Evolutionary conservation across 805 yeast species (phyloP).

Genomic region (Allodekkera sacchari): DNA sequence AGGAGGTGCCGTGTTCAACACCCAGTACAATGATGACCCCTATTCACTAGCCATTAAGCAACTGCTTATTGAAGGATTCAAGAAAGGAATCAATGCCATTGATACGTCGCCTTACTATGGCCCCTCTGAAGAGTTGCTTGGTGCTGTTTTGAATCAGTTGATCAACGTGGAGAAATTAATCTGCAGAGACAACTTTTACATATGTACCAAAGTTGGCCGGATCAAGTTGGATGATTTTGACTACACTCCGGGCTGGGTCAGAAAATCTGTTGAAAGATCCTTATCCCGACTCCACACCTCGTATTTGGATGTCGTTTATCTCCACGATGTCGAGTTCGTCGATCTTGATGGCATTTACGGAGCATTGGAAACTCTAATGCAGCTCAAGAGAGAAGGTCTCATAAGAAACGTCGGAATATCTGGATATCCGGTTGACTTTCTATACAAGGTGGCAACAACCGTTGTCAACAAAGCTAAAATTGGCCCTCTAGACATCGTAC

Average conservation of each 20-base stretch:
- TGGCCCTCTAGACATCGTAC: constrained; percentile 63
- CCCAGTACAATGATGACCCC: constrained; percentile 71
- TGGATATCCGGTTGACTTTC: constrained; percentile 76
- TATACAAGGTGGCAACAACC: constrained; percentile 42
- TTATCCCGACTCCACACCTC: constrained; percentile 53
- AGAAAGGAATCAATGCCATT: constrained; percentile 62
- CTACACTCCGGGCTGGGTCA: constrained; percentile 54
- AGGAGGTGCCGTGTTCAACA: constrained; percentile 87
- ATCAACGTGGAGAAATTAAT: constrained; percentile 27
- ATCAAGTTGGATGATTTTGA: constrained; percentile 62
- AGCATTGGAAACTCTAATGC: constrained; percentile 55
- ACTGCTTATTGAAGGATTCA: constrained; percentile 53
- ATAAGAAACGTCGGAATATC: constrained; percentile 67
- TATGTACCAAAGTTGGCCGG: constrained; percentile 86
- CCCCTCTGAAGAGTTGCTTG: constrained; percentile 69
- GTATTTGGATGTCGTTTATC: constrained; percentile 73
- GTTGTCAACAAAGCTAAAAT: constrained; percentile 32
- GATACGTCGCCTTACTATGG: constrained; percentile 96
- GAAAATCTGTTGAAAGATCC: constrained; percentile 58
- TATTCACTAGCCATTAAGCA: constrained; percentile 45
- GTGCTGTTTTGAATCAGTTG: constrained; percentile 45
- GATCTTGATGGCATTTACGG: constrained; percentile 41
- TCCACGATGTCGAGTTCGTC: constrained; percentile 87
- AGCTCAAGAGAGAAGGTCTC: constrained; percentile 54
- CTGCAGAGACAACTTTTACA: constrained; percentile 54